Conservation (phyloP, 208 protist genomes). For the Novymonas esmeraldas region DNA sequence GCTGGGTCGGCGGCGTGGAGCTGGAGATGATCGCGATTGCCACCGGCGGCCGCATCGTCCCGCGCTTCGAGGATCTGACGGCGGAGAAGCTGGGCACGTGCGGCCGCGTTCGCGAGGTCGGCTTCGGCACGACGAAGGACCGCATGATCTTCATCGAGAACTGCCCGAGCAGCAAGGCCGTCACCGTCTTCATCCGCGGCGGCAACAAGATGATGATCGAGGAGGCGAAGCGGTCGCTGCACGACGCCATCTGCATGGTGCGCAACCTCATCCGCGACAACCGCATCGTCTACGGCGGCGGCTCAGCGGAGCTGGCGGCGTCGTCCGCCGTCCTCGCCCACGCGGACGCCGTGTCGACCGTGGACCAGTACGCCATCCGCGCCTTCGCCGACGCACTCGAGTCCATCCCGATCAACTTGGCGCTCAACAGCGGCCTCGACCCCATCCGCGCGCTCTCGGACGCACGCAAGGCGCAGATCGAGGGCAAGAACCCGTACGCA, state of each 20-base stretch:
- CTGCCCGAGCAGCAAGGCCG: slow-evolving; percentile 97
- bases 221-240: slow-evolving; percentile 99
- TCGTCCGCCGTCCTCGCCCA: slow-evolving; percentile 93
- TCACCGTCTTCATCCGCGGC: slow-evolving; percentile 99
- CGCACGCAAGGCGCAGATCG: slow-evolving; percentile 96
- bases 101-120: slow-evolving; percentile 88
- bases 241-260: slow-evolving; percentile 99
- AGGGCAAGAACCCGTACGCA: slow-evolving; percentile 94
- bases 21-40: slow-evolving; percentile 99
- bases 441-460: slow-evolving; percentile 97
- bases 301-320: slow-evolving; percentile 98
- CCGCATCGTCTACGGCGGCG: slow-evolving; percentile 99
- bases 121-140: slow-evolving; percentile 98
- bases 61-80: slow-evolving; percentile 98
- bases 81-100: slow-evolving; percentile 97
- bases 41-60: slow-evolving; percentile 98
- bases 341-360: slow-evolving; percentile 91
- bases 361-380: slow-evolving; percentile 99
- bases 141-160: slow-evolving; percentile 99
- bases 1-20: slow-evolving; percentile 99
- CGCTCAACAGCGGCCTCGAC: slow-evolving; percentile 98
- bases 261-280: slow-evolving; percentile 99
- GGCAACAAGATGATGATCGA: slow-evolving; percentile 99
- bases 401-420: slow-evolving; percentile 98
- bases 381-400: slow-evolving; percentile 99